Evolutionary conservation across 1,284 basidiomycete species (phyloP).

Genomic region (Rhodotorula glutinis): DNA sequence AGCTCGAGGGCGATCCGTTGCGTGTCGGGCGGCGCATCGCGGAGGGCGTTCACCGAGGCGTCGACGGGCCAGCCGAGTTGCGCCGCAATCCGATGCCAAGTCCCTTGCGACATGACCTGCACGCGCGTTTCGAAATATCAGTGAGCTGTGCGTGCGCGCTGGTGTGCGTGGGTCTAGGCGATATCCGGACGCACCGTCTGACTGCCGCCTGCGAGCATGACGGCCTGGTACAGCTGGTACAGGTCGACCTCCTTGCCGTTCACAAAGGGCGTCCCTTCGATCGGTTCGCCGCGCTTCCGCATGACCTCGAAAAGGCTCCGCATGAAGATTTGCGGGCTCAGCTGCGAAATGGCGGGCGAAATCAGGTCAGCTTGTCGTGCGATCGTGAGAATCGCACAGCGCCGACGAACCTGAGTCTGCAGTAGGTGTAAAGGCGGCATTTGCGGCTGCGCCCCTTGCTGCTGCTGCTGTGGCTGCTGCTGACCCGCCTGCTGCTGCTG

Average conservation of each 20-base stretch:
- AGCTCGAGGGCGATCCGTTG: constrained; percentile 38
- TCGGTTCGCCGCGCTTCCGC: constrained; percentile 41
- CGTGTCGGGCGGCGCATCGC: constrained; percentile 23
- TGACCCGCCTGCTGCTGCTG: neutral
- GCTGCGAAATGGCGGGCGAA: constrained; percentile 18
- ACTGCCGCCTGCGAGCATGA: constrained; percentile 36
- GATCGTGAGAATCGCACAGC: no score
- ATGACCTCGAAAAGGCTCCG: constrained; percentile 41
- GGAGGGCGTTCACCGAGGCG: constrained; percentile 8
- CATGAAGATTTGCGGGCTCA: constrained; percentile 41
- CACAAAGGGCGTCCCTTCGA: constrained; percentile 35
- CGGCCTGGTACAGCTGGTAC: constrained; percentile 40
- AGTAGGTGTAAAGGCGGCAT: constrained; percentile 31
- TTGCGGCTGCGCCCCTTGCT: constrained; percentile 4
- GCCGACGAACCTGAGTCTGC: constrained; percentile 13
- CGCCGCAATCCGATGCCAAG: constrained; percentile 39
- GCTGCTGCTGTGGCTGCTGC: constrained; percentile 16
- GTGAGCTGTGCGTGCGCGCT: no score
- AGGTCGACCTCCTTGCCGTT: constrained; percentile 42
- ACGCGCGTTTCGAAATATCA: no score
- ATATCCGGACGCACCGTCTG: constrained; percentile 28
- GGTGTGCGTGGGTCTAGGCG: no score
- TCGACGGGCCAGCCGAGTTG: constrained; percentile 38
- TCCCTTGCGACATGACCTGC: constrained; percentile 34
- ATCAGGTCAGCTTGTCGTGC: no score